These are phyloP conservation scores for Kwoniella dejecticola DNA, from an alignment of 768 basidiomycete genomes.

Conservation along the genomic window DNA sequence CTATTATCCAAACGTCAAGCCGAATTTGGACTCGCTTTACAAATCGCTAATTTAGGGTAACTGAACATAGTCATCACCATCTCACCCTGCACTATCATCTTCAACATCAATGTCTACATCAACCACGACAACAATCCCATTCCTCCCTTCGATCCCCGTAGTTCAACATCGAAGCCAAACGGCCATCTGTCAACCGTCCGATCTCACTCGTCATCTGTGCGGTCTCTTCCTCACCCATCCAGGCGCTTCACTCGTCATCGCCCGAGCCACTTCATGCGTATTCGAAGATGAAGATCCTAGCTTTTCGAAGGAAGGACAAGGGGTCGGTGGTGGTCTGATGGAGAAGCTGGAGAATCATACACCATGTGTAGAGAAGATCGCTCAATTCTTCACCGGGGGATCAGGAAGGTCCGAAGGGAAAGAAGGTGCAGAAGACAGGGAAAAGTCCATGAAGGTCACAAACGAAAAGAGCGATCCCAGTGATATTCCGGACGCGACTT, in stretches of 20 bases:
- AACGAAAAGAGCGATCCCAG: no score
- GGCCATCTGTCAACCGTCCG: background rate
- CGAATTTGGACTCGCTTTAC: no score
- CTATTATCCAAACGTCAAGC: no score
- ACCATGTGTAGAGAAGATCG: no score
- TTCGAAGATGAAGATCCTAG: background rate
- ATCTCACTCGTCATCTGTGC: slow-evolving; percentile 2
- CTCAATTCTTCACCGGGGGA: no score
- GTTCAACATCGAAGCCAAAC: background rate
- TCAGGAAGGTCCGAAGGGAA: no score
- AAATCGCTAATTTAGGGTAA: no score
- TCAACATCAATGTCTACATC: background rate
- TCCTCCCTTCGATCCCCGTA: background rate
- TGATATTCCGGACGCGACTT: no score
- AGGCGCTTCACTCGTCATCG: slow-evolving; percentile 27
- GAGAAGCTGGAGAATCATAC: background rate
- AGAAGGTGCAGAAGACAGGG: no score
- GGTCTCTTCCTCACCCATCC: slow-evolving; percentile 25
- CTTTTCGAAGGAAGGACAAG: background rate
- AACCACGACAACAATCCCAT: background rate
- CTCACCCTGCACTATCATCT: background rate
- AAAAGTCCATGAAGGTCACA: no score
- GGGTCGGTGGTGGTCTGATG: background rate
- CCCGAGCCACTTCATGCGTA: slow-evolving; percentile 17
- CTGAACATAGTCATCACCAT: background rate